These are phyloP conservation scores for Pythium sp. DNA, from an alignment of 352 stramenopile species.

Conservation along the genomic window DNA sequence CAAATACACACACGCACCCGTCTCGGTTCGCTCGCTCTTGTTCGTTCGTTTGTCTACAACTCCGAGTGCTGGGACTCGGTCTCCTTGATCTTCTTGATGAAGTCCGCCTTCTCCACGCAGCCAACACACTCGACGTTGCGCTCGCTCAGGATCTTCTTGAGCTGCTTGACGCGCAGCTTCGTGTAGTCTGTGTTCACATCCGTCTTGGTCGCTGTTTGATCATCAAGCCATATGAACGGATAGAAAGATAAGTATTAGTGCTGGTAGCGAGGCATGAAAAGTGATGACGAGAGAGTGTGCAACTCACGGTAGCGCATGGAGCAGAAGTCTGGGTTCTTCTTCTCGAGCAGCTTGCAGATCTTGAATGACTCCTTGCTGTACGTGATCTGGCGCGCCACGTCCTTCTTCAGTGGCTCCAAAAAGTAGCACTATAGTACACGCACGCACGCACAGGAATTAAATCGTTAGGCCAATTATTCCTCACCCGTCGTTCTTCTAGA, in stretches of 20 bases:
- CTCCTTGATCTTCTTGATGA: constrained; percentile 93
- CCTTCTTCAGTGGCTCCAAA: constrained; percentile 92
- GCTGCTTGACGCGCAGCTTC: constrained; percentile 94
- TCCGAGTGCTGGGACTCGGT: constrained; percentile 83
- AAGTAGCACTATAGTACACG: constrained; percentile 87
- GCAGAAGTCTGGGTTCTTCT: constrained; percentile 95
- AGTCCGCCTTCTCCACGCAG: constrained; percentile 95
- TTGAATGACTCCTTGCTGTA: constrained; percentile 92
- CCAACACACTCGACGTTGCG: constrained; percentile 91
- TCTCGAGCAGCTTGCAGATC: constrained; percentile 93
- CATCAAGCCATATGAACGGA: not conserved
- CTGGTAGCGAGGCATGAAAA: not conserved
- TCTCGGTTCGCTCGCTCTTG: not conserved
- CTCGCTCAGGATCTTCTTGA: constrained; percentile 93
- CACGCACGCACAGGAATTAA: not conserved
- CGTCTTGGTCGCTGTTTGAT: constrained; percentile 85
- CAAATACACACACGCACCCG: constrained; percentile 8
- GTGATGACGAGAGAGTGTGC: not conserved
- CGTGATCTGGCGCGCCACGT: constrained; percentile 89
- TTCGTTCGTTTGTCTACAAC: constrained; percentile 46
- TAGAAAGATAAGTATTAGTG: not conserved
- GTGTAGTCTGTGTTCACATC: constrained; percentile 93
- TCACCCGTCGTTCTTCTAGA: not conserved
- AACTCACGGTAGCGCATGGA: constrained; percentile 90
- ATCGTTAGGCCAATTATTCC: not conserved